Conservation (phyloP, 139 green algal genomes). For the Haematococcus lacustris region DNA sequence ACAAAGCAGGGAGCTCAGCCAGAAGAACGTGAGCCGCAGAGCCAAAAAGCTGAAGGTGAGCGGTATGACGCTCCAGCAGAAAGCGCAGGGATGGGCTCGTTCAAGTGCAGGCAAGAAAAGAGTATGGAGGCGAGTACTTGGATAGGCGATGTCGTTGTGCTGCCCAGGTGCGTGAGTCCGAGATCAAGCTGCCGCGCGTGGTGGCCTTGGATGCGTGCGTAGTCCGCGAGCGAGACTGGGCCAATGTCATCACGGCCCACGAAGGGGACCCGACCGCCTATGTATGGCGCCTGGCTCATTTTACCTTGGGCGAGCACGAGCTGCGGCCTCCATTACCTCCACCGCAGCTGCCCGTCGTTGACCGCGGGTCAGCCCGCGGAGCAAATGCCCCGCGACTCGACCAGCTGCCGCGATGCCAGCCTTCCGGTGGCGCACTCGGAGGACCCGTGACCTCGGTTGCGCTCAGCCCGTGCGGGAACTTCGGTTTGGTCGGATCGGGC, state of each 20-base stretch:
- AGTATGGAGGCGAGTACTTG: not conserved
- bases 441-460: slow-evolving; percentile 57
- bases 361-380: not conserved
- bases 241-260: slow-evolving; percentile 91
- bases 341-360: not conserved
- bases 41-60: slow-evolving; percentile 66
- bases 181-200: slow-evolving; percentile 82
- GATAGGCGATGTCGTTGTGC: no score
- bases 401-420: not conserved
- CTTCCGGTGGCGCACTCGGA: not conserved
- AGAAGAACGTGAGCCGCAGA: slow-evolving; percentile 51
- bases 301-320: slow-evolving; percentile 60
- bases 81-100: no score
- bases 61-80: no score
- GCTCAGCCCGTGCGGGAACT: slow-evolving; percentile 90
- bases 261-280: slow-evolving; percentile 76
- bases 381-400: not conserved
- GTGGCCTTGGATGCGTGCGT: slow-evolving; percentile 52
- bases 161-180: slow-evolving; percentile 37
- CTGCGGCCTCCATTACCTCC: slow-evolving; percentile 42
- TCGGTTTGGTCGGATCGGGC: slow-evolving; percentile 77
- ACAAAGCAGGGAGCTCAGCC: slow-evolving; percentile 88
- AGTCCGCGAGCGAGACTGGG: slow-evolving; percentile 92
- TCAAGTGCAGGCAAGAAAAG: no score
- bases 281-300: slow-evolving; percentile 82